phyloP scores from a whole-genome alignment of 2,329 filamentous ascomycete genomes.

The Chaetomium olivaceum region DNA sequence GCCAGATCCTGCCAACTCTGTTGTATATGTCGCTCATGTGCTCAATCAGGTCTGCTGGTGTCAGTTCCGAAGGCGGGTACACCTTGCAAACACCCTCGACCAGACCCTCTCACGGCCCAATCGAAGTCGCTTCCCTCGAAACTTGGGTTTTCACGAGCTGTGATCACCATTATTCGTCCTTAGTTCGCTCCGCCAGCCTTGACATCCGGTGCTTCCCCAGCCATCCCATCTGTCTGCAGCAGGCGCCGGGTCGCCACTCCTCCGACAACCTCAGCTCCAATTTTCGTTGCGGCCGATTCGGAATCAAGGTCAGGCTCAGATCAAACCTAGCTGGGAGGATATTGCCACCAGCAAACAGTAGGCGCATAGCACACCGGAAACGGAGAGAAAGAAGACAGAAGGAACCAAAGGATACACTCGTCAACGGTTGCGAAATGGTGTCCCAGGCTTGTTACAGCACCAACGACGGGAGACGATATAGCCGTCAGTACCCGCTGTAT shows the following conservation, averaged over 20 bases:
- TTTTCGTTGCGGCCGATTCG: background rate
- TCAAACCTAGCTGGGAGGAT: background rate
- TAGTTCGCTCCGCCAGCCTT: background rate
- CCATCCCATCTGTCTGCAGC: background rate
- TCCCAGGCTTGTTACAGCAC: slow-evolving; percentile 44
- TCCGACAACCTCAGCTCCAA: background rate
- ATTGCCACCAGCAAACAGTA: background rate
- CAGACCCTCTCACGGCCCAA: background rate
- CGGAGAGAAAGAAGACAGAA: background rate
- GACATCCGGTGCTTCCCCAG: background rate
- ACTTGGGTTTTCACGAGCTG: background rate
- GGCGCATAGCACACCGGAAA: background rate
- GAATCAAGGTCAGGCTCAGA: background rate
- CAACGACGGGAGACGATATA: slow-evolving; percentile 45
- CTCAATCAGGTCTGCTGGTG: slow-evolving; percentile 16
- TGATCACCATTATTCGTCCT: background rate
- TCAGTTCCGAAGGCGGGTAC: slow-evolving; percentile 5
- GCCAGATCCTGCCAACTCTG: slow-evolving; percentile 12
- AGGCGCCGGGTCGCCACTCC: slow-evolving; percentile 4
- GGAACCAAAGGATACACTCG: slow-evolving; percentile 12
- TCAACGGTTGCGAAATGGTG: slow-evolving; percentile 43
- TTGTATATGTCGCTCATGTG: slow-evolving; percentile 30
- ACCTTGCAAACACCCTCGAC: slow-evolving; percentile 2
- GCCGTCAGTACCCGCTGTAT: slow-evolving; percentile 44
- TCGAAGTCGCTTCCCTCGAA: background rate